phyloP scores from a whole-genome alignment of 73 alveolate genomes.

The Breviolum minutum region DNA sequence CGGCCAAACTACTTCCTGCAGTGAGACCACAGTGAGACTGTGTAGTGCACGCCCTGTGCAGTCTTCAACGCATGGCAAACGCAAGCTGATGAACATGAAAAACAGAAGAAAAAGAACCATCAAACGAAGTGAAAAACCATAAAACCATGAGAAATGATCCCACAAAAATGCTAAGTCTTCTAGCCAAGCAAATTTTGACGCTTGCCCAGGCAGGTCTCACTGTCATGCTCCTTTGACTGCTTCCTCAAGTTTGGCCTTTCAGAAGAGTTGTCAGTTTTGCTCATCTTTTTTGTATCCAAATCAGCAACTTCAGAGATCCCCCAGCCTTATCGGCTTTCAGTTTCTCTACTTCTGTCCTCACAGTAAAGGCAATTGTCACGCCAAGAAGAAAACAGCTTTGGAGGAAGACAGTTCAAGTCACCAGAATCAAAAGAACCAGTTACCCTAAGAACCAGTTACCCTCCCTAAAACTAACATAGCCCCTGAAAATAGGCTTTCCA shows the following conservation, averaged over 20 bases:
- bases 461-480: too few species aligned
- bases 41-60: constrained; percentile 54
- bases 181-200: neutral
- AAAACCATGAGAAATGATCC: too few species aligned
- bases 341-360: constrained; percentile 85
- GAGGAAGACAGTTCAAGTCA: too few species aligned
- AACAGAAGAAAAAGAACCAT: neutral
- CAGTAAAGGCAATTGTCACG: neutral
- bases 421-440: too few species aligned
- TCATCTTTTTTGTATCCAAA: neutral
- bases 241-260: constrained; percentile 76
- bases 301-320: neutral
- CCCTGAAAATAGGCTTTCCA: too few species aligned
- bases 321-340: constrained; percentile 89
- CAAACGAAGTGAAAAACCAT: neutral
- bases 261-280: neutral
- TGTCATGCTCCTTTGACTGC: constrained; percentile 41
- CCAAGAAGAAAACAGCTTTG: too few species aligned
- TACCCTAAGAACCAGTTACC: too few species aligned
- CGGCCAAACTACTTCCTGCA: constrained; percentile 35
- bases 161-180: too few species aligned
- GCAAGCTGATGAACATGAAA: neutral
- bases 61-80: constrained; percentile 33
- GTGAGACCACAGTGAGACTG: constrained; percentile 40
- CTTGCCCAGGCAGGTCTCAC: constrained; percentile 35